Evolutionary conservation across 257 asterid genomes (phyloP), one percentile per base, ranked within the genome.

Genomic region (Jasminum sambac): DNA sequence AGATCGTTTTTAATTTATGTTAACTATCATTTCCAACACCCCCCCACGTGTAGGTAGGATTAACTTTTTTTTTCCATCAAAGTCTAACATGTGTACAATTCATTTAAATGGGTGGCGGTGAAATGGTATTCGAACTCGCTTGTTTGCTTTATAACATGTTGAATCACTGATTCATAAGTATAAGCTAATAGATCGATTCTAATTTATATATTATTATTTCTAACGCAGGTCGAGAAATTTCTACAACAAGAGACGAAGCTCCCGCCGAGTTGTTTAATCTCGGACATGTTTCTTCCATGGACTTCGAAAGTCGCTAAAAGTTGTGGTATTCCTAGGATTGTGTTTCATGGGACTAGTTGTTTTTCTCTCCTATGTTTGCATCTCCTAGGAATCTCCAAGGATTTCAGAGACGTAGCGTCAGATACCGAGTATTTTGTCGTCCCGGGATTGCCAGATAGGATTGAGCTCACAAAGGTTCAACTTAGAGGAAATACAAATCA

Each of bases 271-370:
- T 84, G 89, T 72, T 69, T 88, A 24, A 82, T 86, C 16, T 71
- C 84, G 16, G 80, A 80, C 24, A 66, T 64, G 77, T 75, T 73
- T 10, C 68, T 81, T 24, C 72, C 80, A 10, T 84, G 91, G 91
- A 74, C 83, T 0, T 64, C 74, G 19, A 66, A 69, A 13, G 64
- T 81, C 14, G 88, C 83, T 11, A 42, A 64, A 6, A 78, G 61
- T 4, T 72, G 77, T 64, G 41, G 66, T 1, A 81, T 88, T 38
- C 91, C 91, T 4, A 77, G 88, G 69, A 55, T 85, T 19, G 46
- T 82, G 8, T 88, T 88, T 38, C 81, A 85, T 13, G 88, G 84
- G 11, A 71, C 66, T 13, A 38, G 87, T n/a, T 81, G 86, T 60
- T 72, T 76, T 50, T 66, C 84, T 21, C 71, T 72, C n/a, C 38